Base-by-base conservation (phyloP, 1,284 basidiomycete genomes). In the Rhodotorula mucilaginosa region DNA sequence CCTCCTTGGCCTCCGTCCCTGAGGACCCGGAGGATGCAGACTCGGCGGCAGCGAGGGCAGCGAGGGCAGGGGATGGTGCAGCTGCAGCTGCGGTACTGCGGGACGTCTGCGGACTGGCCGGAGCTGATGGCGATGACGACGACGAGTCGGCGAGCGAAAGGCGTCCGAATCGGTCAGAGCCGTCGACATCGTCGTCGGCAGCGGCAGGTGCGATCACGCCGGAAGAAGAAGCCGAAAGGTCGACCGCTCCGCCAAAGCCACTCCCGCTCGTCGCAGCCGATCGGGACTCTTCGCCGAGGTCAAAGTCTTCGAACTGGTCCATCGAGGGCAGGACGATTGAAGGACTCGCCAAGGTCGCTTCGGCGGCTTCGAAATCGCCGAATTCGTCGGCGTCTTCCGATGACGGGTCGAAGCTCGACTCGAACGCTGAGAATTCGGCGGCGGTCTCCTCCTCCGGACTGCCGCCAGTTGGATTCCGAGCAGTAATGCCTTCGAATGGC, bases 401-500 rank as follows among this genome's bases (percentile, higher is more conserved):
- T 18, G 49, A 51, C 26, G 54, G 54, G 12, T n/a, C 54, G 26
- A 56, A 56, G 54, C 54, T 56, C 26, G 54, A 56, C n/a, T 56
- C 54, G 26, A 56, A 56, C n/a, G 54, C n/a, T n/a, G n/a, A n/a
- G 26, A 56, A 56, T 16, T 29, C 54, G 54, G n/a, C 54, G 26
- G 26, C 18, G 26, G 26, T 10, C 13, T 16, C 54, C n/a, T 56
- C 19, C 10, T 21, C 29, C 54, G 54, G 13, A 29, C 26, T 16
- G 16, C 29, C 26, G 26, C n/a, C 29, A 15, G 19, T 51, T 19
- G 15, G 2, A 44, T 44, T 10, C 39, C 39, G 39, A 44, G 39
- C 39, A 44, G 39, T 44, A 10, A 44, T 44, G 6, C 58, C 65
- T n/a, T 77, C 77, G 82, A 92, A 92, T 3, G 90, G 89, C 2